These are phyloP conservation scores for Diaporthe citri DNA, from an alignment of 2,329 filamentous ascomycete genomes.

Conservation along the genomic window DNA sequence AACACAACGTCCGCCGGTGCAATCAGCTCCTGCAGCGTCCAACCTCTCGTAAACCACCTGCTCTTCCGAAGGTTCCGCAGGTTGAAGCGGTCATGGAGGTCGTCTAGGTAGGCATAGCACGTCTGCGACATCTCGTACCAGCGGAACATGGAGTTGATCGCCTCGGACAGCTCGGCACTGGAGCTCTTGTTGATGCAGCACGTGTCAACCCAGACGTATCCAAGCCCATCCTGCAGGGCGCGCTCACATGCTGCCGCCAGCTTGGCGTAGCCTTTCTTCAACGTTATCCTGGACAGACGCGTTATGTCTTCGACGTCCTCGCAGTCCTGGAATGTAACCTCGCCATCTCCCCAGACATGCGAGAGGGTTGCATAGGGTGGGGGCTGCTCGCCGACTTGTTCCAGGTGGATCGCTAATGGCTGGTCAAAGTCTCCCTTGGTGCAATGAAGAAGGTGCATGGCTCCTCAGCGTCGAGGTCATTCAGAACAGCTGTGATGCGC, in stretches of 20 bases:
- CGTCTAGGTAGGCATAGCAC: constrained; percentile 34
- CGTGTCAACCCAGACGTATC: constrained; percentile 35
- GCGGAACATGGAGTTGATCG: constrained; percentile 37
- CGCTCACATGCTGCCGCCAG: constrained; percentile 18
- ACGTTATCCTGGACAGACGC: not conserved
- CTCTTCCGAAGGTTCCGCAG: constrained; percentile 9
- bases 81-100: constrained; percentile 24
- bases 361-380: constrained; percentile 24
- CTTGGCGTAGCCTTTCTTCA: constrained; percentile 11
- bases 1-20: constrained; percentile 24
- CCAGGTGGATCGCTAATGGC: not conserved
- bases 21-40: constrained; percentile 23
- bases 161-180: constrained; percentile 32
- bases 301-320: constrained; percentile 9
- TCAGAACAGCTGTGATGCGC: not conserved
- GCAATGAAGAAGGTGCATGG: constrained; percentile 15
- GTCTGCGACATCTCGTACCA: constrained; percentile 34
- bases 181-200: constrained; percentile 38
- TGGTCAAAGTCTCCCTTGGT: not conserved
- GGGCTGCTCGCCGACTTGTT: constrained; percentile 22
- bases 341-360: constrained; percentile 18
- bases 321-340: constrained; percentile 21
- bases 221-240: constrained; percentile 7
- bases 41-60: constrained; percentile 30
- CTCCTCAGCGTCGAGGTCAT: not conserved